Percentiles rank a stretch among this genome's conserved stretches.
Conservation (phyloP, 164 flowering plant species). For the Warburgia ugandensis region DNA sequence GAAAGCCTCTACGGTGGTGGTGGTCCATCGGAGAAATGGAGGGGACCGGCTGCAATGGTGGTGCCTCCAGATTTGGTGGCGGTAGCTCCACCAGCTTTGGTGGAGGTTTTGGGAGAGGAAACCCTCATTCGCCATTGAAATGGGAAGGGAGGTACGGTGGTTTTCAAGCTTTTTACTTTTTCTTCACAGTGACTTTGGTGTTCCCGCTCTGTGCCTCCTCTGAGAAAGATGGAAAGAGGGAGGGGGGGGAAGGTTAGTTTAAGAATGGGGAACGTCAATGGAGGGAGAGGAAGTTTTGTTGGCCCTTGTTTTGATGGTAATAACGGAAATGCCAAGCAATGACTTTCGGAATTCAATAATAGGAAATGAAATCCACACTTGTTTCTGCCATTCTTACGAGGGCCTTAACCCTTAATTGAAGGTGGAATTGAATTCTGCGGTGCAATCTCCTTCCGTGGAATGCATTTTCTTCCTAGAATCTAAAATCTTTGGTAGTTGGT, state of each 20-base stretch:
- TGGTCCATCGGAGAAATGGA: neutral
- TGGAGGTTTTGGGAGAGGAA: constrained; percentile 2
- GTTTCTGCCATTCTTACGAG: too few relatives aligned
- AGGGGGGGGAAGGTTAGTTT: neutral
- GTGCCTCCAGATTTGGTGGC: constrained; percentile 1
- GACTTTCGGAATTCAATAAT: too few relatives aligned
- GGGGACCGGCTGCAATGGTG: constrained; percentile 2
- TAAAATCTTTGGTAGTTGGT: too few relatives aligned
- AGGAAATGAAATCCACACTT: too few relatives aligned
- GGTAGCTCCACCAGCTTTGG: too few relatives aligned
- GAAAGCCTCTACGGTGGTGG: neutral
- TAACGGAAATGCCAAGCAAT: constrained; percentile 2
- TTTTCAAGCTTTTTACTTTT: neutral
- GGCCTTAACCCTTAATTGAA: too few relatives aligned
- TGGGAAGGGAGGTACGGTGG: neutral
- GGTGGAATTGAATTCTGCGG: too few relatives aligned
- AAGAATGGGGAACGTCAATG: neutral
- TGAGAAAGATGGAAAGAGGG: neutral
- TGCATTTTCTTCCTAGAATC: too few relatives aligned
- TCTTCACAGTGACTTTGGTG: too few relatives aligned
- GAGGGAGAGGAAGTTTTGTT: neutral
- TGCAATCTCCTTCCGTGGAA: too few relatives aligned
- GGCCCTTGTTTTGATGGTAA: neutral
- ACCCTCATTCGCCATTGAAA: constrained; percentile 3
- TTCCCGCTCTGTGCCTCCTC: too few relatives aligned